Conservation (phyloP, 345 rosid species). For the Populus nigra region DNA sequence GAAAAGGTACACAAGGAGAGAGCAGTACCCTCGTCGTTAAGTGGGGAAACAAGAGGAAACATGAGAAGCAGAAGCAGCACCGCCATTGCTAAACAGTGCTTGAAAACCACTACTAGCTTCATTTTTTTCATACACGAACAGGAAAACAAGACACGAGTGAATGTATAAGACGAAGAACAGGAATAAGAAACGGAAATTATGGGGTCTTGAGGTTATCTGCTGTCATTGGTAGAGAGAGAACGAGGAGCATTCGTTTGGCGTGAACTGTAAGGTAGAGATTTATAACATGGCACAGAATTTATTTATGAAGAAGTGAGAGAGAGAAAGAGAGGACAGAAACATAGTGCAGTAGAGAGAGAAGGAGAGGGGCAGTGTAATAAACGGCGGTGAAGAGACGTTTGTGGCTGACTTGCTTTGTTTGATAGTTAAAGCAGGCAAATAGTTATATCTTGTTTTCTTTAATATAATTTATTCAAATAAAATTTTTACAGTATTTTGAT, state of each 20-base stretch:
- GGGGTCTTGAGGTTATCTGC: conserved; percentile 12
- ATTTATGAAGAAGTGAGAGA: conserved; percentile 63
- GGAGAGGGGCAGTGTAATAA: conserved; percentile 25
- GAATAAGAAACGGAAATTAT: neutral
- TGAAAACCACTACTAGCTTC: conserved; percentile 8
- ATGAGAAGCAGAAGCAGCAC: conserved; percentile 22
- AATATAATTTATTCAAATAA: too few species aligned
- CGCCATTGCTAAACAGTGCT: conserved; percentile 15
- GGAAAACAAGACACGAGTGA: neutral
- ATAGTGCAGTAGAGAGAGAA: neutral
- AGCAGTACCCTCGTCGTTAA: conserved; percentile 52
- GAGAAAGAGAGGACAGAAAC: too few species aligned
- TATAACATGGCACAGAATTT: conserved; percentile 31
- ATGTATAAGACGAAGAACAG: neutral
- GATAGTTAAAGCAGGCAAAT: too few species aligned
- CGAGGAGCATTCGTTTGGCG: conserved; percentile 67
- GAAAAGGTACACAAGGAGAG: neutral
- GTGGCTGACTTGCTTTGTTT: neutral
- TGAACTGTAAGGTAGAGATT: conserved; percentile 59
- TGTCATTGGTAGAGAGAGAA: conserved; percentile 14
- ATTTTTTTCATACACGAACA: neutral
- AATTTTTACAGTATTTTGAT: too few species aligned
- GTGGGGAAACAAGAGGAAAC: conserved; percentile 43
- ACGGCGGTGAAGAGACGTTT: conserved; percentile 84
- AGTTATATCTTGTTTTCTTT: too few species aligned